phyloP scores from a whole-genome alignment of 2,329 filamentous ascomycete genomes.

The Cordyceps tenuipes region DNA sequence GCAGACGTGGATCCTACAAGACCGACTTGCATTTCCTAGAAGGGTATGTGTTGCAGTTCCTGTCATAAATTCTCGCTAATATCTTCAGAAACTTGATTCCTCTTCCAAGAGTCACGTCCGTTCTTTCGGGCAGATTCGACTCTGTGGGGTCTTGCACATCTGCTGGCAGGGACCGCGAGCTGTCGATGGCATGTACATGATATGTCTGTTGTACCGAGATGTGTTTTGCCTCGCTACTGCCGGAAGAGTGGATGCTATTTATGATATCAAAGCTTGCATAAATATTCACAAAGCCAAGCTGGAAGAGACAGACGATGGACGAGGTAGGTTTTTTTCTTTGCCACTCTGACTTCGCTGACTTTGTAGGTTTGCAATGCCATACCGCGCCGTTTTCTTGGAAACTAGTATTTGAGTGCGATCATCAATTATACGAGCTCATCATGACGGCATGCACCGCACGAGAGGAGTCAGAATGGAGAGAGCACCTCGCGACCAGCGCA shows the following conservation, averaged over 20 bases:
- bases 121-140: conserved; percentile 67
- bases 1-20: conserved; percentile 78
- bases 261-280: conserved; percentile 69
- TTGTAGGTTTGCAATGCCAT: conserved; percentile 73
- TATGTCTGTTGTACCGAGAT: conserved; percentile 74
- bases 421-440: conserved; percentile 74
- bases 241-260: conserved; percentile 55
- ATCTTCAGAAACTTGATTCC: conserved; percentile 38
- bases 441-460: conserved; percentile 75
- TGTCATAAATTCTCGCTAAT: neutral
- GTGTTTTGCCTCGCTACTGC: conserved; percentile 68
- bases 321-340: conserved; percentile 41
- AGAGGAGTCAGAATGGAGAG: conserved; percentile 76
- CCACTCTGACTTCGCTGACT: conserved; percentile 10
- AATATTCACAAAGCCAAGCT: conserved; percentile 56
- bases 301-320: conserved; percentile 66
- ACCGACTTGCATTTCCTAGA: conserved; percentile 66
- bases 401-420: conserved; percentile 68
- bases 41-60: conserved; percentile 42
- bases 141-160: conserved; percentile 77
- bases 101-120: conserved; percentile 60
- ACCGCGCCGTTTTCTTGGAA: conserved; percentile 89
- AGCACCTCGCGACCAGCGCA: conserved; percentile 47
- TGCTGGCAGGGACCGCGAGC: conserved; percentile 67
- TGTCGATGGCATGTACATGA: conserved; percentile 71